These are phyloP conservation scores for Tetrapisispora phaffii DNA, from an alignment of 805 yeast species.

Conservation along the genomic window DNA sequence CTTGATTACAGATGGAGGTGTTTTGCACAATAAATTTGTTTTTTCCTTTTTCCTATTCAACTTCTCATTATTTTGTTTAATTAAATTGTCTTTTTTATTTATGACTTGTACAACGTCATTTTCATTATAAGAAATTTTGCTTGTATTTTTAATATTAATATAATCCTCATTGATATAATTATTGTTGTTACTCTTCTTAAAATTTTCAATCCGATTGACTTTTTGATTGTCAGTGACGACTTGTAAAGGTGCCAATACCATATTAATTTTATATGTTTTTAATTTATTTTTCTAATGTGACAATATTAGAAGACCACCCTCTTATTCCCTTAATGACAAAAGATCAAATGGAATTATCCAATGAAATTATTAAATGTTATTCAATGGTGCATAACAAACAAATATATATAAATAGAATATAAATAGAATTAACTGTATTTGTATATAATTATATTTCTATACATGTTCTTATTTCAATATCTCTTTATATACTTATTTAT, in stretches of 20 bases:
- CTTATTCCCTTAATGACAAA: too few species aligned
- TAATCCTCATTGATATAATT: neutral
- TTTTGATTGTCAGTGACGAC: slow-evolving; percentile 1
- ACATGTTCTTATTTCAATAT: too few species aligned
- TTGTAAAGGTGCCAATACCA: slow-evolving; percentile 1
- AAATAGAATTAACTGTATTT: too few species aligned
- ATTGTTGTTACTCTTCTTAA: neutral
- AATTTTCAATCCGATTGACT: neutral
- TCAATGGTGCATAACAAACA: too few species aligned
- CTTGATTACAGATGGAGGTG: slow-evolving; percentile 90
- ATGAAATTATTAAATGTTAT: too few species aligned
- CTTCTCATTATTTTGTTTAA: neutral
- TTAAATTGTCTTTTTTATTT: neutral
- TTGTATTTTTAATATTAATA: neutral
- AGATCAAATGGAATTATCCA: too few species aligned
- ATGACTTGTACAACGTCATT: neutral
- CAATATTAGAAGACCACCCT: too few species aligned
- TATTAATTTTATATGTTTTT: neutral
- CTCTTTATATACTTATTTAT: too few species aligned
- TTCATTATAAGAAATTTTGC: neutral
- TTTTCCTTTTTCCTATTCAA: slow-evolving; percentile 78
- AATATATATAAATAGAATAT: too few species aligned
- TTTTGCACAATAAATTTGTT: slow-evolving; percentile 81
- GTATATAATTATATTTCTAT: too few species aligned
- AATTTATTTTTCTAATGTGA: neutral